Evolutionary conservation across 257 asterid genomes (phyloP).

Genomic region (Coffea canephora): DNA sequence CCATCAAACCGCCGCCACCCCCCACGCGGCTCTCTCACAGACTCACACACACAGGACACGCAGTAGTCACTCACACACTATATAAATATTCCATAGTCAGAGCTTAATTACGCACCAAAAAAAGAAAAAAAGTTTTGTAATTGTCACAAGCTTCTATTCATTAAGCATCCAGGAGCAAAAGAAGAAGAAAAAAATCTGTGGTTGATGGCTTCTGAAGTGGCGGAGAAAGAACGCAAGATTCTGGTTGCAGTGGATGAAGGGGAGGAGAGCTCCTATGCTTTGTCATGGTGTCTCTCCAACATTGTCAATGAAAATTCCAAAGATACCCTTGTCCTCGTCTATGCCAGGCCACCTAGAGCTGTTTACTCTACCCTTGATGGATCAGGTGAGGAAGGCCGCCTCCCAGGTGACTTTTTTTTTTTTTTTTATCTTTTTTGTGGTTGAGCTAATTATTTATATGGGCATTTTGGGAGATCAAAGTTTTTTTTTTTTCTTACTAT

Average conservation of each 20-base stretch:
- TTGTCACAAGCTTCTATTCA: no score
- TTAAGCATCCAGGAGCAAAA: neutral
- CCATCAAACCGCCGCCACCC: no score
- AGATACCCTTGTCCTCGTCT: constrained; percentile 58
- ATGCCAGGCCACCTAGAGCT: constrained; percentile 39
- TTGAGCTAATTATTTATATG: no score
- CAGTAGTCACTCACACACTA: constrained; percentile 7
- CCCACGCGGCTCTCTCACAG: neutral
- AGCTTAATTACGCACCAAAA: neutral
- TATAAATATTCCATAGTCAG: constrained; percentile 14
- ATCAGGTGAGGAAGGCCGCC: constrained; percentile 38
- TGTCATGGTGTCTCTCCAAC: constrained; percentile 66
- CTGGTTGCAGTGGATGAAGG: constrained; percentile 74
- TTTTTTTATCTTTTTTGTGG: neutral
- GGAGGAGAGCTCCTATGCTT: constrained; percentile 63
- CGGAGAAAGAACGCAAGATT: constrained; percentile 44
- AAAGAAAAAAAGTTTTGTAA: no score
- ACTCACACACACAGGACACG: neutral
- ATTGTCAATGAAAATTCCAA: constrained; percentile 29
- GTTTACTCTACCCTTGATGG: constrained; percentile 51
- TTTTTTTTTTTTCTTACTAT: no score
- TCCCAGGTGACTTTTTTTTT: neutral
- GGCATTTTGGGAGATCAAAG: neutral
- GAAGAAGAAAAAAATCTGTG: neutral
- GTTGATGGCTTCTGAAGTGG: constrained; percentile 20